phyloP scores from a whole-genome alignment of 2,329 filamentous ascomycete genomes.

The Rasamsonia emersonii region DNA sequence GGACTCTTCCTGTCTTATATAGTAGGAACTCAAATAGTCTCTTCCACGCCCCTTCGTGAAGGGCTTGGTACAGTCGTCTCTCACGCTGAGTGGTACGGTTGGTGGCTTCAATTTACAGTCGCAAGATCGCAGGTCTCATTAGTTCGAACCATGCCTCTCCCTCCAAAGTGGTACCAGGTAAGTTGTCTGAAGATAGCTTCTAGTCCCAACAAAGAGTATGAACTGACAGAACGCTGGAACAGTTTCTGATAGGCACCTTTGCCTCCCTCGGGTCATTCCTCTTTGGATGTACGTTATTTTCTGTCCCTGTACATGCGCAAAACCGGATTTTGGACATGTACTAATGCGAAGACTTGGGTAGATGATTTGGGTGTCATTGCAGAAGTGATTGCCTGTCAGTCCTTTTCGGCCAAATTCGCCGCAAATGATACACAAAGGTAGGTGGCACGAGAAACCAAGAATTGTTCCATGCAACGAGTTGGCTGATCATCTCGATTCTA shows the following conservation, averaged over 20 bases:
- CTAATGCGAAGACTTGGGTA: conserved; percentile 7
- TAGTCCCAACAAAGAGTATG: too few relatives aligned
- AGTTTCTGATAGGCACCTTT: conserved; percentile 52
- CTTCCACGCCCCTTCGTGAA: too few relatives aligned
- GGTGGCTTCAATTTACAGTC: too few relatives aligned
- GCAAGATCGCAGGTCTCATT: too few relatives aligned
- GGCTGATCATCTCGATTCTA: conserved; percentile 20
- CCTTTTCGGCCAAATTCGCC: conserved; percentile 25
- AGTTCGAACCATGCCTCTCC: conserved; percentile 51
- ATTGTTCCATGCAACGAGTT: too few relatives aligned
- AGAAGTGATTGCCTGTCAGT: conserved; percentile 42
- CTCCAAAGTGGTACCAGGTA: conserved; percentile 51
- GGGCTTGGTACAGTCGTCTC: too few relatives aligned
- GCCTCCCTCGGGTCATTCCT: conserved; percentile 51
- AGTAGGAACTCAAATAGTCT: too few relatives aligned
- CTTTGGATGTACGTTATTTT: conserved; percentile 39
- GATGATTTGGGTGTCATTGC: conserved; percentile 54
- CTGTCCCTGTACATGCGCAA: neutral
- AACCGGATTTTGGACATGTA: conserved; percentile 1
- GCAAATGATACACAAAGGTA: conserved; percentile 23
- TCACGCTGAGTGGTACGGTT: too few relatives aligned
- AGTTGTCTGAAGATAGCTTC: conserved; percentile 6
- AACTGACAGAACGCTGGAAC: too few relatives aligned
- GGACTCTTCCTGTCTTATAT: too few relatives aligned
- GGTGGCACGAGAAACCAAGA: conserved; percentile 5